These are phyloP conservation scores for Stellera chamaejasme DNA, from an alignment of 345 rosid species.

Conservation along the genomic window DNA sequence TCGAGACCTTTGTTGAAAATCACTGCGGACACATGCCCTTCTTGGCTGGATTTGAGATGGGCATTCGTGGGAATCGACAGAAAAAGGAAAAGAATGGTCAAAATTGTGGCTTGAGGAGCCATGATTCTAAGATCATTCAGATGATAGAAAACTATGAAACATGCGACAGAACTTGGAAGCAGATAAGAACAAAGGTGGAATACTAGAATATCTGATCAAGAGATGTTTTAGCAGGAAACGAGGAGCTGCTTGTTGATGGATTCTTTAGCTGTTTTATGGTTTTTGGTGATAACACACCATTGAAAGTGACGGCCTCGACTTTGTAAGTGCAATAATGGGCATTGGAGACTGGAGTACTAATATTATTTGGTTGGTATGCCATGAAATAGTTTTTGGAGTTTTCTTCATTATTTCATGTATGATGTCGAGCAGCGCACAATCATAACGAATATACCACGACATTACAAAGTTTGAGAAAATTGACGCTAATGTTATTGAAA, in stretches of 20 bases:
- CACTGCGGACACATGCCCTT: slow-evolving; percentile 40
- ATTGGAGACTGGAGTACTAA: background rate
- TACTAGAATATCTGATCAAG: background rate
- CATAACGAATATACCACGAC: too few species aligned
- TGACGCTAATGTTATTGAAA: too few species aligned
- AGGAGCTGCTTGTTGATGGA: background rate
- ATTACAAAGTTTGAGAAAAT: too few species aligned
- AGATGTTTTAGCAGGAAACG: background rate
- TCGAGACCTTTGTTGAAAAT: slow-evolving; percentile 52
- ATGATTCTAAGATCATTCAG: slow-evolving; percentile 18
- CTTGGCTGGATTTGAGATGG: slow-evolving; percentile 29
- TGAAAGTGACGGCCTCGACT: slow-evolving; percentile 1
- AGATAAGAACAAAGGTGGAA: background rate
- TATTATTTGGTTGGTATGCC: background rate
- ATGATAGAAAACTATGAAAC: background rate
- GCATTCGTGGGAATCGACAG: slow-evolving; percentile 25
- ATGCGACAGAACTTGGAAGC: background rate
- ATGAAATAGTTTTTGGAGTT: slow-evolving; percentile 1
- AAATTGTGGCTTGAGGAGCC: slow-evolving; percentile 10
- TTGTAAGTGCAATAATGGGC: background rate
- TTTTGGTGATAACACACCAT: background rate
- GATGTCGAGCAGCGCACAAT: too few species aligned
- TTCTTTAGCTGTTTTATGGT: background rate
- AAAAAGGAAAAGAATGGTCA: slow-evolving; percentile 18
- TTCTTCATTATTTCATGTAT: slow-evolving; percentile 2